phyloP scores from a whole-genome alignment of 306 rosid genomes.

The Sicyos baderoa region DNA sequence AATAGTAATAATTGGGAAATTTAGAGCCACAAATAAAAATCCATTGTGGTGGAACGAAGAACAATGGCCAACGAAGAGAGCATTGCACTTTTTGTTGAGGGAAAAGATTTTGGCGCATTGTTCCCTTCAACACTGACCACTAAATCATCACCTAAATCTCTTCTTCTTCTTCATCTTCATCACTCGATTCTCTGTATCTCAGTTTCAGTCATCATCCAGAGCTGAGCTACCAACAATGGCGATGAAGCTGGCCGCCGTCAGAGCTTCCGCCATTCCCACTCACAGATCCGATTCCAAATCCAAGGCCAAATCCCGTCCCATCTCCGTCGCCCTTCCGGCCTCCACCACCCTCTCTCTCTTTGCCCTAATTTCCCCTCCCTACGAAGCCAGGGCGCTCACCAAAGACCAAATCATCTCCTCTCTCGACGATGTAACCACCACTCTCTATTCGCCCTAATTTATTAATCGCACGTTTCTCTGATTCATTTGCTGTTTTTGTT shows the following conservation, averaged over 20 bases:
- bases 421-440: background rate
- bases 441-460: no score
- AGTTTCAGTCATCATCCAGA: background rate
- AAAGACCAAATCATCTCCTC: background rate
- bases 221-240: constrained; percentile 31
- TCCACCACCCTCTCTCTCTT: constrained; percentile 65
- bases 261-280: constrained; percentile 49
- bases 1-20: no score
- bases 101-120: background rate
- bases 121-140: constrained; percentile 12
- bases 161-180: constrained; percentile 7
- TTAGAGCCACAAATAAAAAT: no score
- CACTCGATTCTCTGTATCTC: background rate
- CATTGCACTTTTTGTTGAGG: background rate
- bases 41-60: no score
- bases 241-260: constrained; percentile 49
- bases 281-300: constrained; percentile 30
- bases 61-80: background rate
- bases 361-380: constrained; percentile 40
- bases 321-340: constrained; percentile 44
- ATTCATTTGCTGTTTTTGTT: no score
- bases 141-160: background rate
- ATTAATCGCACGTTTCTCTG: background rate
- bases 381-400: background rate
- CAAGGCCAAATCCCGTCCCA: constrained; percentile 36